These are phyloP conservation scores for Taphrina pruni DNA, from an alignment of 1,139 yeast genomes.

Conservation along the genomic window DNA sequence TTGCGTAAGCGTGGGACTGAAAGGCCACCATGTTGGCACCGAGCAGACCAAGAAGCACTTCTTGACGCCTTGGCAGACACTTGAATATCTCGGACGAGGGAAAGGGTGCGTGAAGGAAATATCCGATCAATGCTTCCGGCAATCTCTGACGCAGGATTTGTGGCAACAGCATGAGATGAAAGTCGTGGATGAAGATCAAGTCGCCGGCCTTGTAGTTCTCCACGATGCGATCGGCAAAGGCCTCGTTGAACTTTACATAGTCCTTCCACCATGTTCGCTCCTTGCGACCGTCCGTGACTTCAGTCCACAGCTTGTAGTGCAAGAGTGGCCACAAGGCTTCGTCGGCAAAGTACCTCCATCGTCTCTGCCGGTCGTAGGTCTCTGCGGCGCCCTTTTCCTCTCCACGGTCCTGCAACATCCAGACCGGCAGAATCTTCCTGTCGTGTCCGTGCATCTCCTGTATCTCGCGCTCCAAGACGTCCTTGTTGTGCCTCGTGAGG, in stretches of 20 bases:
- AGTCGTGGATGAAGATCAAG: slow-evolving; percentile 93
- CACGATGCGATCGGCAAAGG: slow-evolving; percentile 78
- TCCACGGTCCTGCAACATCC: slow-evolving; percentile 60
- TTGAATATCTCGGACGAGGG: slow-evolving; percentile 96
- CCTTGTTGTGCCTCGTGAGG: slow-evolving; percentile 30
- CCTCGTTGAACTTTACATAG: slow-evolving; percentile 87
- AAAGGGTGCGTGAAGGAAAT: slow-evolving; percentile 87
- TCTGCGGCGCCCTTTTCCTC: slow-evolving; percentile 52
- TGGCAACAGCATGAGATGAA: slow-evolving; percentile 81
- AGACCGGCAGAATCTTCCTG: slow-evolving; percentile 73
- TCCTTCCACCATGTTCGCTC: slow-evolving; percentile 88
- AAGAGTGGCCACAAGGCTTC: slow-evolving; percentile 91
- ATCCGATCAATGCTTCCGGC: slow-evolving; percentile 80
- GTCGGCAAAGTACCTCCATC: slow-evolving; percentile 92
- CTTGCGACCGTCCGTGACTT: slow-evolving; percentile 68
- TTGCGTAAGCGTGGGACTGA: slow-evolving; percentile 81
- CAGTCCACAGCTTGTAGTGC: slow-evolving; percentile 73
- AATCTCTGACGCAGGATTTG: slow-evolving; percentile 81
- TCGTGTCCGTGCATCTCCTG: slow-evolving; percentile 56
- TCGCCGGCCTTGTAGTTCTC: slow-evolving; percentile 85
- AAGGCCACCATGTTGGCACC: slow-evolving; percentile 87
- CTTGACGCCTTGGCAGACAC: slow-evolving; percentile 79
- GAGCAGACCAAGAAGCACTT: slow-evolving; percentile 84
- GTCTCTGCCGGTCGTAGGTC: slow-evolving; percentile 60
- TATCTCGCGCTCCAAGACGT: slow-evolving; percentile 42